Evolutionary conservation across 169 alveolate genomes (phyloP).

Genomic region (Plasmodium ovale): DNA sequence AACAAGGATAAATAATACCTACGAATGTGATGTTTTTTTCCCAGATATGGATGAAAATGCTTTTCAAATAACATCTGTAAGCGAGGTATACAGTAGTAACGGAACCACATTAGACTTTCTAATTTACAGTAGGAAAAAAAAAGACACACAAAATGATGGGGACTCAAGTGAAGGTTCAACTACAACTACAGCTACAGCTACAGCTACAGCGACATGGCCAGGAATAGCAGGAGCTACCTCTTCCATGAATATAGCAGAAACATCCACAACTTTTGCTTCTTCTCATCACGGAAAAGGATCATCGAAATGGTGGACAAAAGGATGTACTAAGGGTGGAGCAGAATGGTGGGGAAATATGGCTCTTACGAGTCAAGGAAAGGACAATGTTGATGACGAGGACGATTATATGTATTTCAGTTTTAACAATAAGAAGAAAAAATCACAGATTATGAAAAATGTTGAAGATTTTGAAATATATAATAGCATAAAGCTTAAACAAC

Average conservation of each 20-base stretch:
- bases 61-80: slow-evolving; percentile 74
- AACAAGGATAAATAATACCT: slow-evolving; percentile 90
- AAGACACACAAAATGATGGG: neutral
- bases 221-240: neutral
- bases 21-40: slow-evolving; percentile 85
- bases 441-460: slow-evolving; percentile 6
- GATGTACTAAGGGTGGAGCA: too few species aligned
- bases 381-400: slow-evolving; percentile 14
- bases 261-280: too few species aligned
- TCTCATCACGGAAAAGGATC: too few species aligned
- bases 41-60: slow-evolving; percentile 81
- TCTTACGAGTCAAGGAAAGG: neutral
- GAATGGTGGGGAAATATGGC: too few species aligned
- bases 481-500: slow-evolving; percentile 82
- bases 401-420: slow-evolving; percentile 40
- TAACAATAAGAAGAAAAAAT: slow-evolving; percentile 36
- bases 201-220: neutral
- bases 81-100: slow-evolving; percentile 78
- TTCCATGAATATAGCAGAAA: too few species aligned
- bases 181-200: neutral
- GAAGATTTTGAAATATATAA: slow-evolving; percentile 80
- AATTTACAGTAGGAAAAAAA: slow-evolving; percentile 63
- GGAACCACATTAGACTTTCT: slow-evolving; percentile 77
- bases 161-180: neutral
- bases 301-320: too few species aligned